phyloP scores from a whole-genome alignment of 2,329 filamentous ascomycete genomes.

The Claviceps sp. region DNA sequence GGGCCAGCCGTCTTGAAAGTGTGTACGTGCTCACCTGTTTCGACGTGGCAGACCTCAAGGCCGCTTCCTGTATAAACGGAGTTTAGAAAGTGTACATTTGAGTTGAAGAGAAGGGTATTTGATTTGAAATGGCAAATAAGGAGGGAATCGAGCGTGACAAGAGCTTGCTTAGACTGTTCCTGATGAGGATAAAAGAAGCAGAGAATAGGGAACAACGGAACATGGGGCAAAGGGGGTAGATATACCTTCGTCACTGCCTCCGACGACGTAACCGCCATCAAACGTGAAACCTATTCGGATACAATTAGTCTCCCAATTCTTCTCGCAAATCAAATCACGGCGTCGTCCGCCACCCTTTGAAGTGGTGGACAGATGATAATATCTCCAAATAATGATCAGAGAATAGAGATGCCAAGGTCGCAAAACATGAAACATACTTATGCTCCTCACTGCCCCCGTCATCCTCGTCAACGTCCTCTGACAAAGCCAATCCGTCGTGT shows the following conservation, averaged over 20 bases:
- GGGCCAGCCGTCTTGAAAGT: constrained; percentile 55
- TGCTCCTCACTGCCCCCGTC: constrained; percentile 54
- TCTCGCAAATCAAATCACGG: too few species aligned
- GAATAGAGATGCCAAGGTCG: neutral
- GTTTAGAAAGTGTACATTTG: too few species aligned
- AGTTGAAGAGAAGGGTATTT: too few species aligned
- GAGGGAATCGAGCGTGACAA: too few species aligned
- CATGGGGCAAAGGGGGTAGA: neutral
- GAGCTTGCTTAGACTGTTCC: too few species aligned
- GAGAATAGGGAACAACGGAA: neutral
- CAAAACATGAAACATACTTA: constrained; percentile 33
- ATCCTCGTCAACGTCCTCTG: constrained; percentile 57
- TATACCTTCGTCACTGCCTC: constrained; percentile 58
- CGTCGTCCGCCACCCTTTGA: too few species aligned
- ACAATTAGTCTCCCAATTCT: neutral
- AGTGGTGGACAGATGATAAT: neutral
- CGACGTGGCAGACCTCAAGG: constrained; percentile 56
- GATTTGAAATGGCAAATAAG: too few species aligned
- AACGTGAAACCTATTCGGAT: constrained; percentile 52
- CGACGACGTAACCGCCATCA: constrained; percentile 62
- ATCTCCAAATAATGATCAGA: neutral
- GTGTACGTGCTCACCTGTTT: constrained; percentile 60
- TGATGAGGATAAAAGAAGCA: neutral
- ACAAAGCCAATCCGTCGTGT: constrained; percentile 66
- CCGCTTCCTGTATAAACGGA: constrained; percentile 32